Conservation (phyloP, 1,284 basidiomycete genomes). For the Sanghuangporus weigelae region DNA sequence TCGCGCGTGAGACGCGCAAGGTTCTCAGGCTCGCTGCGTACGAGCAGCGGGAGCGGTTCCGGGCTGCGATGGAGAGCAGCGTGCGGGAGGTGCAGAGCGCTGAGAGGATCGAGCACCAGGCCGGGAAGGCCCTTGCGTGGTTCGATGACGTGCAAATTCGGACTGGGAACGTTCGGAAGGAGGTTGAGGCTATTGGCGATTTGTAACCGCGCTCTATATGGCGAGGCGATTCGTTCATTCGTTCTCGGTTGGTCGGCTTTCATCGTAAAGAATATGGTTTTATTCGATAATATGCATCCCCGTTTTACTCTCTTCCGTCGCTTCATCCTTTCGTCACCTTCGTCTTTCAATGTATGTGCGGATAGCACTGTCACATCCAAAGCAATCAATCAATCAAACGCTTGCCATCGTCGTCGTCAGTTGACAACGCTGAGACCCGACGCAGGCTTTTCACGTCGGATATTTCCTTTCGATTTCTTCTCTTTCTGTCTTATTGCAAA, state of each 20-base stretch:
- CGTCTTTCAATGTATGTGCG: not conserved
- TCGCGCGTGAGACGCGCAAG: slow-evolving; percentile 88
- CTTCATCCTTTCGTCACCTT: not conserved
- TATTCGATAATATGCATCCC: not conserved
- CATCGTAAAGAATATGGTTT: not conserved
- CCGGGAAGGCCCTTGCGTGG: slow-evolving; percentile 68
- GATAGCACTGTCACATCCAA: not conserved
- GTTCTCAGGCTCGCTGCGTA: slow-evolving; percentile 90
- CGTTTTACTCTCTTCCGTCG: not conserved
- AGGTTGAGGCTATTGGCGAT: slow-evolving; percentile 26
- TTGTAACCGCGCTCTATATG: not conserved
- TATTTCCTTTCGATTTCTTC: too few relatives aligned
- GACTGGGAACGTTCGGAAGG: slow-evolving; percentile 51
- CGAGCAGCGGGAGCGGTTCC: slow-evolving; percentile 87
- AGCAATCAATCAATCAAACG: not conserved
- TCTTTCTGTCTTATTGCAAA: too few relatives aligned
- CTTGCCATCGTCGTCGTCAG: not conserved
- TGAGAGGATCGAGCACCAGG: slow-evolving; percentile 70
- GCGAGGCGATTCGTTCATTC: not conserved
- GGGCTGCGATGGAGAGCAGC: slow-evolving; percentile 73
- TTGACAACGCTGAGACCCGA: too few relatives aligned
- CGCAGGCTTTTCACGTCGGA: too few relatives aligned
- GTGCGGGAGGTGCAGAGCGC: slow-evolving; percentile 72
- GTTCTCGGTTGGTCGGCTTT: not conserved
- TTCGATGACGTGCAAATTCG: slow-evolving; percentile 57